A percentile compares a stretch with the other conserved stretches of the same genome.
Evolutionary conservation across 257 asterid genomes (phyloP).

Genomic region (Forsythia viridissima): DNA sequence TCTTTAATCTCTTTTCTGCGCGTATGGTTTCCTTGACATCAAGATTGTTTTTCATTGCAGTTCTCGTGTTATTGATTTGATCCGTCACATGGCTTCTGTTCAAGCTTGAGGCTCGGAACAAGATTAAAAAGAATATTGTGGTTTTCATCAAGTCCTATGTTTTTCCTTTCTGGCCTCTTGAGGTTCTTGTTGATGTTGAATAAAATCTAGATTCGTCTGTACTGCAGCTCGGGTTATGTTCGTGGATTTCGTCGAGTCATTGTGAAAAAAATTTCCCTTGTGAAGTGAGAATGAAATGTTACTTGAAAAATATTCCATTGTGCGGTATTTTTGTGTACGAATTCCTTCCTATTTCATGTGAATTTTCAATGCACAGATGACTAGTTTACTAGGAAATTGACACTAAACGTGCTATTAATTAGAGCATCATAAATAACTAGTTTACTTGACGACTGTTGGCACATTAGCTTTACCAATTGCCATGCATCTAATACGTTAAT

Average conservation of each 20-base stretch:
- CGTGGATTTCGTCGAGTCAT: neutral
- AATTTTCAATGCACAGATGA: too few species aligned
- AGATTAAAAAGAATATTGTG: neutral
- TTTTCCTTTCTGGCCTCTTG: neutral
- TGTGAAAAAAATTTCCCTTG: neutral
- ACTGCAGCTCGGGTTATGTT: neutral
- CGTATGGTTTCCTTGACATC: neutral
- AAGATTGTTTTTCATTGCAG: conserved; percentile 28
- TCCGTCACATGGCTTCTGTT: conserved; percentile 55
- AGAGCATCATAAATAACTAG: too few species aligned
- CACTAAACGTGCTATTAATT: too few species aligned
- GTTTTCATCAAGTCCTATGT: neutral
- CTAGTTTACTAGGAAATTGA: too few species aligned
- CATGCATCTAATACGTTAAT: too few species aligned
- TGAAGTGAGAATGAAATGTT: neutral
- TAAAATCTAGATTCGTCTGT: neutral
- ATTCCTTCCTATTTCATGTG: too few species aligned
- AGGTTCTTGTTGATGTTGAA: conserved; percentile 1
- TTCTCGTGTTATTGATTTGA: conserved; percentile 58
- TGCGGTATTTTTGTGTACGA: too few species aligned
- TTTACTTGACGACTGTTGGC: too few species aligned
- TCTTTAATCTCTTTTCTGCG: neutral
- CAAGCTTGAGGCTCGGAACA: neutral
- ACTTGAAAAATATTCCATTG: too few species aligned
- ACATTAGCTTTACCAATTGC: too few species aligned